Conservation (phyloP, 164 flowering plant species). For the Nelumbo lutea region DNA sequence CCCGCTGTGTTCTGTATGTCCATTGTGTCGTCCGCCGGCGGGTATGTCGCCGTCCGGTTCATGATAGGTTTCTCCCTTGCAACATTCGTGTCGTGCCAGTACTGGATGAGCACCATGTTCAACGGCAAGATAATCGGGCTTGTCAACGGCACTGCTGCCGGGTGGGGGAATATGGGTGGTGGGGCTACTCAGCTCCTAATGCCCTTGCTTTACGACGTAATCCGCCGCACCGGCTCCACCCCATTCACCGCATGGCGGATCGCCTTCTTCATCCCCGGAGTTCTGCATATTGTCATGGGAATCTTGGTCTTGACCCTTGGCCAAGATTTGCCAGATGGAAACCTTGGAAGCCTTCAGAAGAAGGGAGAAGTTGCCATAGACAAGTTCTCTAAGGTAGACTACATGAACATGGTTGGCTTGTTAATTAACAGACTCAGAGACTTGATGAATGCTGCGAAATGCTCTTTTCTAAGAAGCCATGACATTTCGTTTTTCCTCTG, state of each 20-base stretch:
- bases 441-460: no score
- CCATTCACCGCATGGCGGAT: slow-evolving; percentile 82
- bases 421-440: no score
- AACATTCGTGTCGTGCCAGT: slow-evolving; percentile 77
- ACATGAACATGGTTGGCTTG: not conserved
- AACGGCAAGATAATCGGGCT: slow-evolving; percentile 58
- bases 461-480: not conserved
- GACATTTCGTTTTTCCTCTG: not conserved
- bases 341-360: slow-evolving; percentile 52
- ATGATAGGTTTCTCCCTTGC: slow-evolving; percentile 81
- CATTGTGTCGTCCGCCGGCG: slow-evolving; percentile 38
- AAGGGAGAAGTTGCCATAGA: slow-evolving; percentile 54
- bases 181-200: slow-evolving; percentile 77
- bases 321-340: slow-evolving; percentile 83
- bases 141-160: slow-evolving; percentile 68
- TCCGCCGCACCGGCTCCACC: slow-evolving; percentile 39
- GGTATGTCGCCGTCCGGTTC: slow-evolving; percentile 42
- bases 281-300: slow-evolving; percentile 52
- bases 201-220: slow-evolving; percentile 56
- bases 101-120: slow-evolving; percentile 84
- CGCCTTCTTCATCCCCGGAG: slow-evolving; percentile 79
- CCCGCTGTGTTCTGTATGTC: slow-evolving; percentile 67
- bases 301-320: slow-evolving; percentile 58
- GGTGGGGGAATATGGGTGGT: slow-evolving; percentile 93
- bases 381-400: slow-evolving; percentile 53